These are phyloP conservation scores for Coriaria nepalensis DNA, from an alignment of 306 rosid genomes.

Conservation along the genomic window DNA sequence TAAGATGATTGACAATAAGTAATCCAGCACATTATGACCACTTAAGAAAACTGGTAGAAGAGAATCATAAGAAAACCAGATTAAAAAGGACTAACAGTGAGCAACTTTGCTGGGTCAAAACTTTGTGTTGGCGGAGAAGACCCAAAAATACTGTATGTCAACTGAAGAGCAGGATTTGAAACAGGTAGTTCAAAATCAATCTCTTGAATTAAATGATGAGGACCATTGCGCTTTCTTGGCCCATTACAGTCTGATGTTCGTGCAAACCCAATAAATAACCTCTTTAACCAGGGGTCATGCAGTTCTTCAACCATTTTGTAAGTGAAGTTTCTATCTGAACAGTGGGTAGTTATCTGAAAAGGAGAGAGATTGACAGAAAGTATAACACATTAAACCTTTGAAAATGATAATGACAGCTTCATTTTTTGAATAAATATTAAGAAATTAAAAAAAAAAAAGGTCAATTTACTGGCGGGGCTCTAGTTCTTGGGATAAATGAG, in stretches of 20 bases:
- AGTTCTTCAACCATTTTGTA: conserved; percentile 74
- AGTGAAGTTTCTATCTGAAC: conserved; percentile 72
- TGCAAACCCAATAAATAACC: conserved; percentile 82
- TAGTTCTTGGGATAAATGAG: conserved; percentile 66
- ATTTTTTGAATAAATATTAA: background rate
- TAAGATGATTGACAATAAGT: conserved; percentile 1
- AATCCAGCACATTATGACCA: background rate
- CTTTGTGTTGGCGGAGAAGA: conserved; percentile 86
- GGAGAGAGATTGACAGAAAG: conserved; percentile 15
- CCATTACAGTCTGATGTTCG: conserved; percentile 86
- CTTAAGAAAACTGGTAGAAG: conserved; percentile 4
- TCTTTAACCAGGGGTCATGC: conserved; percentile 82
- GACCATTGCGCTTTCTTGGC: conserved; percentile 63
- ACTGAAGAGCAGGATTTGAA: conserved; percentile 74
- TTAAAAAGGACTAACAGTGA: conserved; percentile 50
- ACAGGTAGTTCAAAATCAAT: conserved; percentile 68
- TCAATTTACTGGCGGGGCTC: conserved; percentile 89
- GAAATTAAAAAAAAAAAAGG: conserved; percentile 11
- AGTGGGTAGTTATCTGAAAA: conserved; percentile 56
- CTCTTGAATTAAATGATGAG: conserved; percentile 79
- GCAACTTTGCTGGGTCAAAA: conserved; percentile 97
- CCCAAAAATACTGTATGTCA: conserved; percentile 80
- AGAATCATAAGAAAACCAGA: conserved; percentile 3
- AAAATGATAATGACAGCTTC: conserved; percentile 5
- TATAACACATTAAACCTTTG: conserved; percentile 7